Conservation (phyloP, 345 rosid genomes). For the Arabidopsis thaliana region TAIR10.1 NC_003076.8:3917001-3917500, state of each 20-base stretch:
- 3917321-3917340: slow-evolving; percentile 56
- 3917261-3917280: slow-evolving; percentile 52
- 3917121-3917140: slow-evolving; percentile 46
- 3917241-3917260: slow-evolving; percentile 43
- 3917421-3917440: slow-evolving; percentile 68
- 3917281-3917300: slow-evolving; percentile 62
- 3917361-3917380: slow-evolving; percentile 78
- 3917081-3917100: slow-evolving; percentile 59
- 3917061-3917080: slow-evolving; percentile 61
- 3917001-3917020: slow-evolving; percentile 62
- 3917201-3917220: slow-evolving; percentile 56
- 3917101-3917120: slow-evolving; percentile 54
- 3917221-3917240: slow-evolving; percentile 50
- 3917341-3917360: slow-evolving; percentile 77
- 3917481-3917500: slow-evolving; percentile 62
- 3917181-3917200: slow-evolving; percentile 45
- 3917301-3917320: slow-evolving; percentile 60
- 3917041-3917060: slow-evolving; percentile 62
- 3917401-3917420: slow-evolving; percentile 66
- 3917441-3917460: slow-evolving; percentile 85
- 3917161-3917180: slow-evolving; percentile 63
- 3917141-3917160: slow-evolving; percentile 63
- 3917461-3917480: slow-evolving; percentile 61
- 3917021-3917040: slow-evolving; percentile 56
- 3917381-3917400: slow-evolving; percentile 89